Evolutionary conservation across 257 asterid species (phyloP).

Genomic region (Gardenia jasminoides): DNA sequence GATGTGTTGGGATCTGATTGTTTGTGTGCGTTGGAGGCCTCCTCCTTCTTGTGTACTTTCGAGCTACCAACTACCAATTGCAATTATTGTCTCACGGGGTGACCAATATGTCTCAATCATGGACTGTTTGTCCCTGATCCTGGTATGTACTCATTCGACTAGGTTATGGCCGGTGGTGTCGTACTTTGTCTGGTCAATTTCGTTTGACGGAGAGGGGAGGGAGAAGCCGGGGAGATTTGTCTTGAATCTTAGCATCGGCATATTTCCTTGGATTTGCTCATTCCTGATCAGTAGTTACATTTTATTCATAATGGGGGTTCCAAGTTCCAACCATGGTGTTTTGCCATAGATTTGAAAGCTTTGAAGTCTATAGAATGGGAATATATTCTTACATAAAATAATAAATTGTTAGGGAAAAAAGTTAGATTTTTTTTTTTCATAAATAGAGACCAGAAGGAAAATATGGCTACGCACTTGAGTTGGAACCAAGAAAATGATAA

Average conservation of each 20-base stretch:
- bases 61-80: background rate
- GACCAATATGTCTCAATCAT: background rate
- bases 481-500: no score
- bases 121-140: background rate
- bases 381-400: no score
- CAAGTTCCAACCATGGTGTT: background rate
- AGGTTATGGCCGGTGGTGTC: conserved; percentile 1
- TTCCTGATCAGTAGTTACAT: background rate
- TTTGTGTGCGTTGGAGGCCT: background rate
- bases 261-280: background rate
- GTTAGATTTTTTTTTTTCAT: no score
- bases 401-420: no score
- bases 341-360: background rate
- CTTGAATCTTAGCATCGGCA: background rate
- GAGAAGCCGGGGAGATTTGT: background rate
- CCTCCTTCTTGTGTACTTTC: background rate
- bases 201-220: background rate
- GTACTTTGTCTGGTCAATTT: background rate
- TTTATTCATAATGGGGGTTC: background rate
- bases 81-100: background rate
- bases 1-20: background rate
- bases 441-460: no score
- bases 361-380: no score
- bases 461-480: no score
- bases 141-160: no score